Evolutionary conservation across 371 early-diverging fungal species (phyloP).

Genomic region (Lichtheimia hyalospora): DNA sequence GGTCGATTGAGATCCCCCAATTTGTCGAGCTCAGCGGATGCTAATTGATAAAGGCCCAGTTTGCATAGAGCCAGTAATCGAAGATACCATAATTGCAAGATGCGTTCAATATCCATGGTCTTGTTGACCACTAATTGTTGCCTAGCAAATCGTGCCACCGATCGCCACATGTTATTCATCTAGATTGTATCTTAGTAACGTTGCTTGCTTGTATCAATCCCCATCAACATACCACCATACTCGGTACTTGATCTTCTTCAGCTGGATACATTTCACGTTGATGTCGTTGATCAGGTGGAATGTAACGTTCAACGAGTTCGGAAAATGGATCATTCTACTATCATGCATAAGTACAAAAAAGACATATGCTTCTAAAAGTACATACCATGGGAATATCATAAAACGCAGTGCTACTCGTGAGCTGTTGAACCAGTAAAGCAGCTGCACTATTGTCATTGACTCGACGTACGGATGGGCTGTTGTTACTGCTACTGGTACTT

Average conservation of each 20-base stretch:
- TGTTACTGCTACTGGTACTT: not conserved
- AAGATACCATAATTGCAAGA: slow-evolving; percentile 56
- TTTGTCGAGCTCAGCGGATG: slow-evolving; percentile 62
- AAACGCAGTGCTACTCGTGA: slow-evolving; percentile 48
- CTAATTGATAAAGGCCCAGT: slow-evolving; percentile 56
- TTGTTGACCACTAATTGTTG: slow-evolving; percentile 44
- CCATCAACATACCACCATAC: slow-evolving; percentile 29
- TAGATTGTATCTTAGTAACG: slow-evolving; percentile 7
- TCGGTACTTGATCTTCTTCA: slow-evolving; percentile 24
- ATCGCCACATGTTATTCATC: slow-evolving; percentile 62
- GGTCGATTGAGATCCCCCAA: slow-evolving; percentile 53
- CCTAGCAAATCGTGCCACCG: slow-evolving; percentile 57
- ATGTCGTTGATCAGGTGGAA: slow-evolving; percentile 54
- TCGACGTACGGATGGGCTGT: not conserved
- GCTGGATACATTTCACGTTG: slow-evolving; percentile 37
- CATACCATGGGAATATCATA: slow-evolving; percentile 60
- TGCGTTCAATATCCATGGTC: slow-evolving; percentile 33
- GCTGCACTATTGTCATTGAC: slow-evolving; percentile 4
- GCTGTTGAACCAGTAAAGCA: slow-evolving; percentile 19
- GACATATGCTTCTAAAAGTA: not conserved
- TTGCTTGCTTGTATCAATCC: no score
- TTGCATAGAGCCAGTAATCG: slow-evolving; percentile 54
- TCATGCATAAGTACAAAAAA: not conserved
- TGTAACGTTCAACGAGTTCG: slow-evolving; percentile 50
- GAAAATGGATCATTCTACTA: slow-evolving; percentile 54